A percentile compares a stretch with the other conserved stretches of the same genome.
These are phyloP conservation scores for Chondrostereum purpureum DNA, from an alignment of 1,284 basidiomycete genomes.

Conservation along the genomic window DNA sequence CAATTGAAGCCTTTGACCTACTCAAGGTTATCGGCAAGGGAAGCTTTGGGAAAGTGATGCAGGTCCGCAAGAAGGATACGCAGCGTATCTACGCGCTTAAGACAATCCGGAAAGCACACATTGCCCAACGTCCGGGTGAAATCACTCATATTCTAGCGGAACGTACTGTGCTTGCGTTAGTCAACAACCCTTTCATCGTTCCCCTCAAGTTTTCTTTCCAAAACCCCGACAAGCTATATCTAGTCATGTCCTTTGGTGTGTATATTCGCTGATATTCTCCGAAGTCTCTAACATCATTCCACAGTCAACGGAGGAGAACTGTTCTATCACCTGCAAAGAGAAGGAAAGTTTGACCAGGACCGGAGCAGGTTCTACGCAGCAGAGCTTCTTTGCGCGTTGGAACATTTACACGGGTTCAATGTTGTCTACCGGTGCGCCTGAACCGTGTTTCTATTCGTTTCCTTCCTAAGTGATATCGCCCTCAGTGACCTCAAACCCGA, in stretches of 20 bases:
- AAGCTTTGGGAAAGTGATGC: conserved; percentile 97
- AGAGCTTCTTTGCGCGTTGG: conserved; percentile 88
- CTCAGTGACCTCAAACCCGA: conserved; percentile 91
- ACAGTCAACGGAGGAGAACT: conserved; percentile 95
- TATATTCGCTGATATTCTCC: conserved; percentile 9
- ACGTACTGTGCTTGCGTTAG: conserved; percentile 91
- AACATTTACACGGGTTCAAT: conserved; percentile 95
- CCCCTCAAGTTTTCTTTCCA: conserved; percentile 99
- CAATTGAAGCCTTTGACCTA: conserved; percentile 94
- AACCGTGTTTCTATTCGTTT: not conserved
- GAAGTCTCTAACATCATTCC: conserved; percentile 5
- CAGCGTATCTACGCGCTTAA: conserved; percentile 97
- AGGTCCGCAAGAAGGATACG: conserved; percentile 98
- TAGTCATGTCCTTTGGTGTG: conserved; percentile 91
- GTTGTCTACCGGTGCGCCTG: conserved; percentile 94
- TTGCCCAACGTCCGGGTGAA: conserved; percentile 91
- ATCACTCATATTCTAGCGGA: conserved; percentile 98
- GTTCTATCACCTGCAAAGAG: conserved; percentile 96
- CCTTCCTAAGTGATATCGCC: too few species aligned
- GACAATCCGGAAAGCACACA: conserved; percentile 98
- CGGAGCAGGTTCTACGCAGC: conserved; percentile 93
- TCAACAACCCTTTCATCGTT: conserved; percentile 99
- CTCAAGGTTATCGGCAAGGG: conserved; percentile 99
- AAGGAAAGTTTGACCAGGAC: conserved; percentile 93
- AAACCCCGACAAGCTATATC: conserved; percentile 94